These are phyloP conservation scores for Colletotrichum camelliae DNA, from an alignment of 2,329 filamentous ascomycete genomes.

Conservation along the genomic window DNA sequence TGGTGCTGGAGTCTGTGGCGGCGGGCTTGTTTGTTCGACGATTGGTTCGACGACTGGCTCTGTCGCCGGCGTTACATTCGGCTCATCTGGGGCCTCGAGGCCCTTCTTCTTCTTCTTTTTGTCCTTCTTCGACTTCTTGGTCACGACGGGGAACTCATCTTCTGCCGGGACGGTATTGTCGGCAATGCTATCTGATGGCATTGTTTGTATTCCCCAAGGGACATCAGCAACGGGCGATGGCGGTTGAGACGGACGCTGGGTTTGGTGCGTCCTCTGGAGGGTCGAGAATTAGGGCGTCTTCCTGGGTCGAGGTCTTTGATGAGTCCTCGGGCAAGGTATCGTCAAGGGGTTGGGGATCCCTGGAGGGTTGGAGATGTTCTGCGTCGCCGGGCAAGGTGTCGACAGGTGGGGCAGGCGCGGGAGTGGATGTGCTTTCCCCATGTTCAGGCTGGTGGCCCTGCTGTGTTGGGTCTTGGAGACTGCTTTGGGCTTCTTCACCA, in stretches of 20 bases:
- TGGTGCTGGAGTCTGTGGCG: not conserved
- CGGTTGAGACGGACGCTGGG: not conserved
- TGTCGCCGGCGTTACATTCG: not conserved
- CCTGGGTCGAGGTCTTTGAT: not conserved
- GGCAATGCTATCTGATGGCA: conserved; percentile 7
- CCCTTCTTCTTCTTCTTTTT: conserved; percentile 25
- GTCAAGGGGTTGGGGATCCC: not conserved
- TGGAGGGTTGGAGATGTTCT: not conserved
- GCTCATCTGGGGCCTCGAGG: conserved; percentile 22
- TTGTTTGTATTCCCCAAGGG: not conserved
- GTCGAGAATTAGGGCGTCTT: not conserved
- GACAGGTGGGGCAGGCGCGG: not conserved
- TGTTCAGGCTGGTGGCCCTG: not conserved
- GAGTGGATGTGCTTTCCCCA: not conserved
- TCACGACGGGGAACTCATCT: conserved; percentile 23
- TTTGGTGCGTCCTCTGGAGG: not conserved
- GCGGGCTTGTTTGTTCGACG: not conserved
- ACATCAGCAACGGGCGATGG: not conserved
- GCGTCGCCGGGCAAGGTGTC: not conserved
- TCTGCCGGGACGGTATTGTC: conserved; percentile 21
- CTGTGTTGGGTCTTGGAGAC: not conserved
- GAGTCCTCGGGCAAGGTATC: not conserved
- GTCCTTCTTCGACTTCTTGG: conserved; percentile 31
- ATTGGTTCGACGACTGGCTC: not conserved
- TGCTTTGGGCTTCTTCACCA: not conserved